These are phyloP conservation scores for Colletotrichum paranaense DNA, from an alignment of 2,329 filamentous ascomycete genomes.

Conservation along the genomic window DNA sequence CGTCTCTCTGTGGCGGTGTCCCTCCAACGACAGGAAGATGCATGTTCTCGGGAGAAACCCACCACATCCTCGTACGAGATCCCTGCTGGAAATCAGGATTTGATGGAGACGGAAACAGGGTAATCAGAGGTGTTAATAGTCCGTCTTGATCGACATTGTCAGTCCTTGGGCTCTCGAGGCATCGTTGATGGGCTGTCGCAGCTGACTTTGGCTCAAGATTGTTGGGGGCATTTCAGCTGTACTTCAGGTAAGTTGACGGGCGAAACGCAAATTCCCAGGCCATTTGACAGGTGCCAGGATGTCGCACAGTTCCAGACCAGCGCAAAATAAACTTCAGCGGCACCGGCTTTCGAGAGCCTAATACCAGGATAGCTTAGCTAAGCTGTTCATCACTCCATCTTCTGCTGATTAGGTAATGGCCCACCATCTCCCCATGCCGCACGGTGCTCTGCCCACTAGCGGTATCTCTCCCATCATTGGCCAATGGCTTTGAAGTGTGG, in stretches of 20 bases:
- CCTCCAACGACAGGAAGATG: slow-evolving; percentile 5
- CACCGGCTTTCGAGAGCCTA: background rate
- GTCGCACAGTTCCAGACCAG: background rate
- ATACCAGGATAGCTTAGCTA: too few relatives aligned
- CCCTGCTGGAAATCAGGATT: slow-evolving; percentile 4
- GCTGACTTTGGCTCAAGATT: background rate
- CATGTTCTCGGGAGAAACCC: slow-evolving; percentile 33
- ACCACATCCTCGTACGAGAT: slow-evolving; percentile 16
- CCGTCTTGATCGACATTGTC: background rate
- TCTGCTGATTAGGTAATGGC: background rate
- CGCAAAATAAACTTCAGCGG: background rate
- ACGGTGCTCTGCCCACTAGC: background rate
- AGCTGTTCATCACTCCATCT: too few relatives aligned
- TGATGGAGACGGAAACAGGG: background rate
- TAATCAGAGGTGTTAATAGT: background rate
- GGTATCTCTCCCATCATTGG: background rate
- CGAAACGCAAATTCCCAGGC: background rate
- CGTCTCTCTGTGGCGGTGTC: slow-evolving; percentile 29
- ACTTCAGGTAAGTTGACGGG: too few relatives aligned
- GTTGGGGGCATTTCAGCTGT: background rate
- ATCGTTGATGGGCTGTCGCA: background rate
- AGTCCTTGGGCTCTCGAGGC: background rate
- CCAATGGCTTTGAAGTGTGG: background rate
- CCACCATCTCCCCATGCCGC: background rate
- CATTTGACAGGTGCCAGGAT: background rate